phyloP scores from a whole-genome alignment of 169 alveolate species.

The Babesia microti region DNA sequence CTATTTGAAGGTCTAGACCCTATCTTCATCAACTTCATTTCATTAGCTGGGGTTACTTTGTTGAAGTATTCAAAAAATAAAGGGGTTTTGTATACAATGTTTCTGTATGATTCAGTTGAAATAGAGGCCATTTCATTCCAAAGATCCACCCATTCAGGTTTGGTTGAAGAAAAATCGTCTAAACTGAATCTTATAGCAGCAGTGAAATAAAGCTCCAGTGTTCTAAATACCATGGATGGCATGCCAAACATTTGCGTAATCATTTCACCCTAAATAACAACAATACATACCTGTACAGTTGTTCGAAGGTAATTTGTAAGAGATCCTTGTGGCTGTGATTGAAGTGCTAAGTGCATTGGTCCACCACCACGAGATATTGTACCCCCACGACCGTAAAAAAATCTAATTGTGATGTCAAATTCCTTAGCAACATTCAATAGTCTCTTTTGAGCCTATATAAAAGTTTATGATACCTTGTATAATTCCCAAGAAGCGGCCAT shows the following conservation, averaged over 20 bases:
- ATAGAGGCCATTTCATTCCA: slow-evolving; percentile 57
- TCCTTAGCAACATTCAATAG: slow-evolving; percentile 49
- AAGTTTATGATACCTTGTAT: slow-evolving; percentile 34
- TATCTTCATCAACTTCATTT: slow-evolving; percentile 64
- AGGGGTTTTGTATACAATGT: slow-evolving; percentile 46
- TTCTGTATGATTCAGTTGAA: slow-evolving; percentile 54
- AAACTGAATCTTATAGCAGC: slow-evolving; percentile 54
- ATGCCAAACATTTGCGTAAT: slow-evolving; percentile 55
- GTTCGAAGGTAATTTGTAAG: slow-evolving; percentile 62
- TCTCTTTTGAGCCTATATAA: slow-evolving; percentile 48
- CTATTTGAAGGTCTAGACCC: slow-evolving; percentile 72
- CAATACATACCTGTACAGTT: slow-evolving; percentile 50
- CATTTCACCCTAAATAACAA: slow-evolving; percentile 50
- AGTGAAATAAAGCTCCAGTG: slow-evolving; percentile 64
- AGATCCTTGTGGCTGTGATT: slow-evolving; percentile 69
- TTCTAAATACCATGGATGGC: slow-evolving; percentile 50
- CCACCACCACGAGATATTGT: slow-evolving; percentile 76
- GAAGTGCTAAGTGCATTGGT: slow-evolving; percentile 67
- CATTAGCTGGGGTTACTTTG: slow-evolving; percentile 66
- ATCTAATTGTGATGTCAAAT: slow-evolving; percentile 51
- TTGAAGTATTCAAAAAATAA: slow-evolving; percentile 65
- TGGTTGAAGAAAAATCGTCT: slow-evolving; percentile 25
- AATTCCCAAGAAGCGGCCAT: slow-evolving; percentile 73
- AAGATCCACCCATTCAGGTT: slow-evolving; percentile 55
- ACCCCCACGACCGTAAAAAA: slow-evolving; percentile 77